phyloP scores from a whole-genome alignment of 1,284 basidiomycete species.

The Fistulinella staudtii region DNA sequence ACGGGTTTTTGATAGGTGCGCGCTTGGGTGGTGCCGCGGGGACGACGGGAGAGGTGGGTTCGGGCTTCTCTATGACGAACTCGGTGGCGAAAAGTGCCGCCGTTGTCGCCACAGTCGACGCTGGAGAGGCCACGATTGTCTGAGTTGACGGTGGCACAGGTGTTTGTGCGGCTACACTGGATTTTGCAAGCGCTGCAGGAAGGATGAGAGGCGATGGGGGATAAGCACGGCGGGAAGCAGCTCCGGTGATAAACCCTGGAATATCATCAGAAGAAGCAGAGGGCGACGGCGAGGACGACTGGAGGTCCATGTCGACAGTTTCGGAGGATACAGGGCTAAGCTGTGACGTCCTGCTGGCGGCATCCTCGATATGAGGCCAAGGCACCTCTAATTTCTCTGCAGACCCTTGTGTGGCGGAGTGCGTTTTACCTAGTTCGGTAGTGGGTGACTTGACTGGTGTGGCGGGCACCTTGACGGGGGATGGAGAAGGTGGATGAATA shows the following conservation, averaged over 20 bases:
- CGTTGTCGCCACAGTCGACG: constrained; percentile 16
- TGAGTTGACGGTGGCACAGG: constrained; percentile 17
- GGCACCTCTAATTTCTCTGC: constrained; percentile 13
- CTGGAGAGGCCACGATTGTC: constrained; percentile 17
- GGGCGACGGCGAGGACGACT: constrained; percentile 32
- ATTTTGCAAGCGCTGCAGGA: constrained; percentile 17
- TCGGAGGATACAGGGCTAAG: constrained; percentile 34
- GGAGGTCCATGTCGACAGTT: constrained; percentile 33
- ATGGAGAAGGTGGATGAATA: constrained; percentile 1
- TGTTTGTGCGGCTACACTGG: constrained; percentile 12
- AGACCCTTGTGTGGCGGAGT: constrained; percentile 15
- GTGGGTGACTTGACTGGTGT: constrained; percentile 7
- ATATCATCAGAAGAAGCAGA: constrained; percentile 27
- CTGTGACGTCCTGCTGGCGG: constrained; percentile 26
- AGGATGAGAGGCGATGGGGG: constrained; percentile 28
- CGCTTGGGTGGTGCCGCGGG: constrained; percentile 9
- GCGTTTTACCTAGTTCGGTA: no score
- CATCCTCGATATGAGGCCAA: constrained; percentile 25
- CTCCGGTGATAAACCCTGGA: constrained; percentile 32
- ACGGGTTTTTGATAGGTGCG: constrained; percentile 38
- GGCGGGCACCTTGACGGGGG: neutral
- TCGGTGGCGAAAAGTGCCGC: constrained; percentile 11
- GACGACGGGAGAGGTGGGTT: neutral
- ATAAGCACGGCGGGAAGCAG: constrained; percentile 28
- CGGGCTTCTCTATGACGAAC: constrained; percentile 11